These are phyloP conservation scores for Bruguiera gymnorhiza DNA, from an alignment of 345 rosid genomes.

Conservation along the genomic window DNA sequence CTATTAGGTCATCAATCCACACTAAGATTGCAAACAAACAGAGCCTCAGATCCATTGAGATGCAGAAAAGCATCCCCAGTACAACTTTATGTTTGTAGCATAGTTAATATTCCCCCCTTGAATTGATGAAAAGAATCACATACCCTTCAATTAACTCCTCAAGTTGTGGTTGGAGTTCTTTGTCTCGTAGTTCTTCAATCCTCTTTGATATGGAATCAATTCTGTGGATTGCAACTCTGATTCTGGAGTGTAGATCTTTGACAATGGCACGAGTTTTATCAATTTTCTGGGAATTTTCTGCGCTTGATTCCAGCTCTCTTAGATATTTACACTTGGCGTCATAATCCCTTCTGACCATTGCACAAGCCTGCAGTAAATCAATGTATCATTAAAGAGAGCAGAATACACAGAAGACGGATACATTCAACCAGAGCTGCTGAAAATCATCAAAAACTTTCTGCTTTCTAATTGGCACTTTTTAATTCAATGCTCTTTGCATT, in stretches of 20 bases:
- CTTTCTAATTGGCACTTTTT: too few species aligned
- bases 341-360: constrained; percentile 62
- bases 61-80: background rate
- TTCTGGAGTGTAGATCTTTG: constrained; percentile 92
- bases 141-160: constrained; percentile 96
- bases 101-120: background rate
- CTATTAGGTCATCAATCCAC: too few species aligned
- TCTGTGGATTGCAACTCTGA: constrained; percentile 88
- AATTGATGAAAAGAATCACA: constrained; percentile 5
- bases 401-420: background rate
- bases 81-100: background rate
- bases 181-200: constrained; percentile 89
- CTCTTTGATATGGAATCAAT: constrained; percentile 81
- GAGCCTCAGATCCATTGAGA: background rate
- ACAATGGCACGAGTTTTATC: constrained; percentile 86
- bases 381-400: background rate
- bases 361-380: constrained; percentile 60
- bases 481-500: too few species aligned
- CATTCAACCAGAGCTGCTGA: background rate
- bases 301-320: constrained; percentile 72
- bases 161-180: constrained; percentile 93
- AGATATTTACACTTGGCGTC: constrained; percentile 57
- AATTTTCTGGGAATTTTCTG: constrained; percentile 42
- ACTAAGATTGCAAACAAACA: too few species aligned
- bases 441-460: too few species aligned